Percentiles rank a stretch among this genome's conserved stretches.
Evolutionary conservation across 768 basidiomycete genomes (phyloP).

Genomic region (Hysterangium stoloniferum): DNA sequence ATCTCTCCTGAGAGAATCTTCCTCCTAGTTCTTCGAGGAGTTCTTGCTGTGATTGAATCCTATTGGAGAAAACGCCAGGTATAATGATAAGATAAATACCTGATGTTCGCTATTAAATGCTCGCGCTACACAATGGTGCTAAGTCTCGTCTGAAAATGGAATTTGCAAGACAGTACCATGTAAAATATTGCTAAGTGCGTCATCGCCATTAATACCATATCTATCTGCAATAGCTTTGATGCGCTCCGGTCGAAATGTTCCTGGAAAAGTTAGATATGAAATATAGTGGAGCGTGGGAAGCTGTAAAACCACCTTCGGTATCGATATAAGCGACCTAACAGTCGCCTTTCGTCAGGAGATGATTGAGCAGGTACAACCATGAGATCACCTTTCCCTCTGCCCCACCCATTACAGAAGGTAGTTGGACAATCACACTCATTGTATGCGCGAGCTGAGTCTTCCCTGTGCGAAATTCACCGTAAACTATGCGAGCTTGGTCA

Average conservation of each 20-base stretch:
- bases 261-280: conserved; percentile 26
- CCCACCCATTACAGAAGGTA: conserved; percentile 85
- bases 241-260: conserved; percentile 93
- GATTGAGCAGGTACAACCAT: conserved; percentile 1
- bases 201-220: conserved; percentile 85
- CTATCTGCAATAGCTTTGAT: conserved; percentile 86
- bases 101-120: conserved; percentile 93
- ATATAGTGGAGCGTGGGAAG: neutral
- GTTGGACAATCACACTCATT: conserved; percentile 83
- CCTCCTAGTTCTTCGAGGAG: conserved; percentile 6
- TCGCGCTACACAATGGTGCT: conserved; percentile 45
- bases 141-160: neutral
- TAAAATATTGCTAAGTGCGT: conserved; percentile 86
- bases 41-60: conserved; percentile 5
- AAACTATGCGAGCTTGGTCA: conserved; percentile 45
- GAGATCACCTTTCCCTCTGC: conserved; percentile 71
- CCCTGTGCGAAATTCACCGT: conserved; percentile 93
- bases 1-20: conserved; percentile 1
- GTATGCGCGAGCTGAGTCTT: conserved; percentile 96
- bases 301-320: conserved; percentile 23
- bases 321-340: conserved; percentile 83
- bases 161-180: conserved; percentile 45
- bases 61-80: too few relatives aligned
- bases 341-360: neutral
- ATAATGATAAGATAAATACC: conserved; percentile 31